These are phyloP conservation scores for Diaporthe citriasiana DNA, from an alignment of 2,329 filamentous ascomycete genomes.

Conservation along the genomic window DNA sequence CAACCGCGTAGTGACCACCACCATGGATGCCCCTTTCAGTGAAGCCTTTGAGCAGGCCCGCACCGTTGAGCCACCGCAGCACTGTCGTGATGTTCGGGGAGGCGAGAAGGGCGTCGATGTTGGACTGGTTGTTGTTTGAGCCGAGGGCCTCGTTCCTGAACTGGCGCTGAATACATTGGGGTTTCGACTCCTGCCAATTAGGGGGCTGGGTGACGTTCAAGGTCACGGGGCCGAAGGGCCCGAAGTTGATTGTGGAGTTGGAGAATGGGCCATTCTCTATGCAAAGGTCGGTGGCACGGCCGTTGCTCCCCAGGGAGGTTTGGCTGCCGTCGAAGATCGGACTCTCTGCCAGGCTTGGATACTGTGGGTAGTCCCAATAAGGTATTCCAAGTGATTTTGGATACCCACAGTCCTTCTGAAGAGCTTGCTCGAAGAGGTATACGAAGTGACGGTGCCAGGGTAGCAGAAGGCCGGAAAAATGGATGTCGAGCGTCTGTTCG, in stretches of 20 bases:
- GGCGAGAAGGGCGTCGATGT: constrained; percentile 43
- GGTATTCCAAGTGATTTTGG: constrained; percentile 35
- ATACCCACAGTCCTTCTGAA: constrained; percentile 38
- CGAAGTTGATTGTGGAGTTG: constrained; percentile 44
- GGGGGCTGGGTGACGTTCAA: constrained; percentile 41
- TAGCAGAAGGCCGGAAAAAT: constrained; percentile 33
- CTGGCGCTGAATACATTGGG: constrained; percentile 37
- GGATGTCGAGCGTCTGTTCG: constrained; percentile 59
- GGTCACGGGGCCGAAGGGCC: constrained; percentile 43
- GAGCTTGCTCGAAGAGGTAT: constrained; percentile 24
- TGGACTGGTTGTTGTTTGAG: constrained; percentile 39
- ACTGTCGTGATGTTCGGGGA: constrained; percentile 41
- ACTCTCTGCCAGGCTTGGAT: constrained; percentile 33
- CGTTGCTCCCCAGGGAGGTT: constrained; percentile 38
- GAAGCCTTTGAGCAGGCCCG: constrained; percentile 22
- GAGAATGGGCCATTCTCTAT: constrained; percentile 47
- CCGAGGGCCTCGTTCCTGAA: constrained; percentile 37
- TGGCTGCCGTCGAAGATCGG: constrained; percentile 36
- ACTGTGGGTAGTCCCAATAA: constrained; percentile 40
- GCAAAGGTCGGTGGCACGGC: constrained; percentile 43
- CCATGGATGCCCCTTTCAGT: constrained; percentile 36
- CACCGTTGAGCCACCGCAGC: constrained; percentile 40
- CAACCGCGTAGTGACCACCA: constrained; percentile 33
- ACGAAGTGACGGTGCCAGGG: constrained; percentile 40
- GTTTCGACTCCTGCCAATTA: constrained; percentile 35